Evolutionary conservation across 2,329 filamentous ascomycete species (phyloP).

Genomic region (Zasmidium cellare): DNA sequence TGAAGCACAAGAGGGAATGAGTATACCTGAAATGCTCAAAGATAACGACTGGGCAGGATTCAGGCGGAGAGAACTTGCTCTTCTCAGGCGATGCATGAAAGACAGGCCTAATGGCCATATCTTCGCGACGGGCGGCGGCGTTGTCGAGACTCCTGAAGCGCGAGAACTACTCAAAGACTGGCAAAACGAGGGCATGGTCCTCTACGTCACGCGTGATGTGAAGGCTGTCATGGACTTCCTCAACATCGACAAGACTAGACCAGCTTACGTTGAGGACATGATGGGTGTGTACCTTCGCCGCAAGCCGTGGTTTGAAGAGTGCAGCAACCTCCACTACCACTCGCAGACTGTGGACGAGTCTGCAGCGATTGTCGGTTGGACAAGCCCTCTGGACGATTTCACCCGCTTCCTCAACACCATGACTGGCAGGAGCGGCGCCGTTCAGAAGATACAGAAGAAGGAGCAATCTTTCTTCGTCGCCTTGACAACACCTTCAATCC

Average conservation of each 20-base stretch:
- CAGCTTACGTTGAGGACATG: constrained; percentile 91
- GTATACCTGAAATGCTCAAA: constrained; percentile 84
- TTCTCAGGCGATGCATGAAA: constrained; percentile 71
- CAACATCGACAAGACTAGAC: constrained; percentile 82
- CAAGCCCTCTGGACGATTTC: constrained; percentile 60
- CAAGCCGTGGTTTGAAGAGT: constrained; percentile 85
- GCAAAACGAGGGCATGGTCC: constrained; percentile 77
- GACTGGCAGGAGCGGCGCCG: constrained; percentile 57
- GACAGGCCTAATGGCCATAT: constrained; percentile 75
- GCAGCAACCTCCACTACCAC: constrained; percentile 93
- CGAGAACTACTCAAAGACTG: constrained; percentile 74
- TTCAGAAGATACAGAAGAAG: constrained; percentile 63
- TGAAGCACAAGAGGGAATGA: constrained; percentile 69
- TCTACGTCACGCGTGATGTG: constrained; percentile 85
- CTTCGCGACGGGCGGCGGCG: constrained; percentile 90
- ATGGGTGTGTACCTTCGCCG: constrained; percentile 85
- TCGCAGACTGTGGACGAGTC: constrained; percentile 64
- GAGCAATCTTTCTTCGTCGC: constrained; percentile 88
- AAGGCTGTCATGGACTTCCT: constrained; percentile 87
- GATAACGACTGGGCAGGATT: constrained; percentile 84
- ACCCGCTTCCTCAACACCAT: constrained; percentile 70
- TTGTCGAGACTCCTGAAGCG: constrained; percentile 83
- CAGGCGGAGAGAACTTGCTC: constrained; percentile 71
- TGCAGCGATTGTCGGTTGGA: constrained; percentile 33
- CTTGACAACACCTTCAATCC: constrained; percentile 76